Conservation (phyloP, 208 protist genomes). For the Phytomonas serpens region DNA sequence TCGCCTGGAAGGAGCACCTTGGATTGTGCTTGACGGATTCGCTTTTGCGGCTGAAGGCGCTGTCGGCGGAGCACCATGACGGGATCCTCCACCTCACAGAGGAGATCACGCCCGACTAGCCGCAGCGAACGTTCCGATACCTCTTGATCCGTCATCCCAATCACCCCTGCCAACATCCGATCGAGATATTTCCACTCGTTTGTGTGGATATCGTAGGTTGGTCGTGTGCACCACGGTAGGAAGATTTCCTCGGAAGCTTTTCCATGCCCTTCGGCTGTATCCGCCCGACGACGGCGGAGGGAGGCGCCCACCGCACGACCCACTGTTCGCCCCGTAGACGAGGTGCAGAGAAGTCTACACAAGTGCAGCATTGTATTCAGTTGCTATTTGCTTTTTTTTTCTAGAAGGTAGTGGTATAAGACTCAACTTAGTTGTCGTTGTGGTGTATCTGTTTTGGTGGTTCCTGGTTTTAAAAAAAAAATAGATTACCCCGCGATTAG, state of each 20-base stretch:
- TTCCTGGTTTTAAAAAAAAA: constrained; percentile 9
- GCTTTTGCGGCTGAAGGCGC: constrained; percentile 6
- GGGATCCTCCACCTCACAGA: constrained; percentile 50
- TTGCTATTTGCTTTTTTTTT: constrained; percentile 6
- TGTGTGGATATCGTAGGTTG: constrained; percentile 33
- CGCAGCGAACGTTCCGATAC: constrained; percentile 27
- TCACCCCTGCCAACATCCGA: constrained; percentile 28
- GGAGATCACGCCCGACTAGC: constrained; percentile 33
- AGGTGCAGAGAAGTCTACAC: constrained; percentile 12
- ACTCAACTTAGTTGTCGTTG: too few species aligned
- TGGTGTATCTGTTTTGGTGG: too few species aligned
- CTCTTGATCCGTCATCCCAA: constrained; percentile 25
- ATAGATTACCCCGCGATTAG: background rate
- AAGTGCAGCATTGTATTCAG: background rate
- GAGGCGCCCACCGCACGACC: constrained; percentile 8
- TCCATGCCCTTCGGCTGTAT: background rate
- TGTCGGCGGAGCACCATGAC: constrained; percentile 19
- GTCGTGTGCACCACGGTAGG: constrained; percentile 64
- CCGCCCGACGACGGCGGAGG: background rate
- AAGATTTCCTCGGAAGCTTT: constrained; percentile 13
- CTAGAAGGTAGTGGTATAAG: constrained; percentile 7
- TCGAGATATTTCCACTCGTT: constrained; percentile 56
- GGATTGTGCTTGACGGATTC: constrained; percentile 5
- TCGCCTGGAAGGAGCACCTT: background rate
- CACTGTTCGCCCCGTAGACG: background rate